Evolutionary conservation across 148 eudicot genomes (phyloP), one percentile per base, ranked within the genome.

Genomic region (Arctostaphylos glauca): DNA sequence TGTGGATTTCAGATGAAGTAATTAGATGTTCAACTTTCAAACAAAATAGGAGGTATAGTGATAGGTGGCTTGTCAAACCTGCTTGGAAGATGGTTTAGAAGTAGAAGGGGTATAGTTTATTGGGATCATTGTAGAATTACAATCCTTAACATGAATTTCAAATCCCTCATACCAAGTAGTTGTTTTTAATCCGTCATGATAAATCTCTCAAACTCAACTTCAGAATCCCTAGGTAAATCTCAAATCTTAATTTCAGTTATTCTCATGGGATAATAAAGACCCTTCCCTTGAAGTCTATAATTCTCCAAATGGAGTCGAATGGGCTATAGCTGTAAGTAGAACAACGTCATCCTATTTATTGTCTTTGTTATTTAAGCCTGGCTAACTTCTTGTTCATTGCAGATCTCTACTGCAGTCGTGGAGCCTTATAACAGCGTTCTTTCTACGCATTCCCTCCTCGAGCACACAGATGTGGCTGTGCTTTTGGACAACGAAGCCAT

Each of bases 381-480:
- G n/a, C 55, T 77, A 82, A 77, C 31, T 77, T 31, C 55, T 44
- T 66, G n/a, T 59, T 49, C 2, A 62, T 80, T 89, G 19, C 86
- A 84, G 83, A 83, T 84, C 44, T 84, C 86, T 10, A 84, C 86
- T 2, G 81, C 86, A 21, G 86, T 84, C 23, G 86, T 84, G 15
- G 86, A 84, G 77, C 86, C 86, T 25, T 84, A 84, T 70, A 84
- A 84, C 83, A 84, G 86, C 23, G 83, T 84, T 31, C 83, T 84
- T 46, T 84, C 86, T 21, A 84, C 86, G 31, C 86, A 84, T 70
- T 84, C 86, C 6, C 86, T 84, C 50, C 76, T 84, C 56, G 86
- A 84, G 74, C 86, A 84, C 67, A 84, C 86, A 75, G 86, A 84
- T 84, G 86, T 84, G 56, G 44, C 86, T 3, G 83, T 84, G 58